A percentile compares a stretch with the other conserved stretches of the same genome.
These are phyloP conservation scores for Biscogniauxia sp. DNA, from an alignment of 2,329 filamentous ascomycete genomes.

Conservation along the genomic window DNA sequence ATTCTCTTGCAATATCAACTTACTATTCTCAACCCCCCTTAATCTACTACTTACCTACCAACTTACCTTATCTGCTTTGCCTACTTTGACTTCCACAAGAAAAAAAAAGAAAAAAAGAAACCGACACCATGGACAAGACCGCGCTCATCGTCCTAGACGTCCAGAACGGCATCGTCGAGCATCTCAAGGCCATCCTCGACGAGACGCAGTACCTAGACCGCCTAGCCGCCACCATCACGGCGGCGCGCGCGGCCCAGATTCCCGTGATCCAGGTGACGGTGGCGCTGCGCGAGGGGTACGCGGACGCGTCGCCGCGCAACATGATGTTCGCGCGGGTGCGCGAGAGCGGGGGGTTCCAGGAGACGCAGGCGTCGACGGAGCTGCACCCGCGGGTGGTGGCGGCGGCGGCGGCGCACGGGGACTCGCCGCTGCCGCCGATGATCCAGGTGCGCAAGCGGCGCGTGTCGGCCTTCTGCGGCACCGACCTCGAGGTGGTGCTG, in stretches of 20 bases:
- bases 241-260: slow-evolving; percentile 27
- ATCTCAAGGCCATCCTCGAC: slow-evolving; percentile 11
- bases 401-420: slow-evolving; percentile 16
- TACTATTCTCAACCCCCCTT: too few species aligned
- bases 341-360: slow-evolving; percentile 24
- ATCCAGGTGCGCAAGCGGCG: slow-evolving; percentile 35
- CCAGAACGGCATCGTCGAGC: slow-evolving; percentile 31
- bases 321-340: slow-evolving; percentile 11
- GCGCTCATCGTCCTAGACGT: slow-evolving; percentile 37
- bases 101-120: neutral
- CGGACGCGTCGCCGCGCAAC: slow-evolving; percentile 31
- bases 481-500: slow-evolving; percentile 35
- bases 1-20: too few species aligned
- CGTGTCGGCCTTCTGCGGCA: slow-evolving; percentile 35
- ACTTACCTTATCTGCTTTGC: too few species aligned
- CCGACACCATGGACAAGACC: slow-evolving; percentile 24
- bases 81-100: neutral
- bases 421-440: too few species aligned
- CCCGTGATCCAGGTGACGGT: slow-evolving; percentile 34
- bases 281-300: slow-evolving; percentile 31
- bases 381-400: slow-evolving; percentile 21
- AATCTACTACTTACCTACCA: too few species aligned
- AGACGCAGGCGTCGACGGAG: slow-evolving; percentile 22
- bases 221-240: slow-evolving; percentile 17
- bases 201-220: slow-evolving; percentile 24